Base-by-base conservation (phyloP, 768 basidiomycete species). In the Plicaturopsis crispa region DNA sequence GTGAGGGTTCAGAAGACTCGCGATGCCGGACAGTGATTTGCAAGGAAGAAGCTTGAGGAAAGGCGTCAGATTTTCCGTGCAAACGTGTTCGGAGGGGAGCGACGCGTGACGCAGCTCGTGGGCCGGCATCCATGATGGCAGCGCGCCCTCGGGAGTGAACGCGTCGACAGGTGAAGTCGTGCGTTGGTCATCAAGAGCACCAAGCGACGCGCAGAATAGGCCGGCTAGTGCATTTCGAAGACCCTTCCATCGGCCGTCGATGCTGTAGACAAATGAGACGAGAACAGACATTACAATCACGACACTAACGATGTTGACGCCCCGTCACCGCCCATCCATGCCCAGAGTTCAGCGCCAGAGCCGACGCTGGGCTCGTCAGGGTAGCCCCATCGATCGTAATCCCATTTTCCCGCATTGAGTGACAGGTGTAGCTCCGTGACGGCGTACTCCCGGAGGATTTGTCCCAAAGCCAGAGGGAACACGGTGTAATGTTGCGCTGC, bases 21-120 rank as follows among this genome's bases (percentile, higher is more conserved):
- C 86, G 16, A 97, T 70, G 10, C 96, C 93, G 0, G 92, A 89
- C 14, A 72, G 64, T 4, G 86, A 79, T 53, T 96, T 89, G 67
- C 94, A 98, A 0, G 96, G 96, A 1, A 98, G 66, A 7, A 97
- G 77, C 54, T 94, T 91, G 41, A 97, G 70, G 62, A 98, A 96
- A 0, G 96, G 94, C 0, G 94, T 97, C 6, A 98, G 66, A 52
- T 97, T 97, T 55, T 98, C 96, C 4, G 94, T 98, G 54, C 94
- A 99, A n/a, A 97, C 85, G 48, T 81, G 69, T 53, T 93, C 88
- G 3, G 81, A 86, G 5, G 85, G 84, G 14, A 84, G 71, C 6
- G 76, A 75, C 2, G 84, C 87, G 48, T 92, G 82, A 42, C 81
- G 78, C 18, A 90, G 67, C 32, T 68, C 63, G 41, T 84, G 73